These are phyloP conservation scores for Uronychia setigera DNA, from an alignment of 73 alveolate species.

Conservation along the genomic window DNA sequence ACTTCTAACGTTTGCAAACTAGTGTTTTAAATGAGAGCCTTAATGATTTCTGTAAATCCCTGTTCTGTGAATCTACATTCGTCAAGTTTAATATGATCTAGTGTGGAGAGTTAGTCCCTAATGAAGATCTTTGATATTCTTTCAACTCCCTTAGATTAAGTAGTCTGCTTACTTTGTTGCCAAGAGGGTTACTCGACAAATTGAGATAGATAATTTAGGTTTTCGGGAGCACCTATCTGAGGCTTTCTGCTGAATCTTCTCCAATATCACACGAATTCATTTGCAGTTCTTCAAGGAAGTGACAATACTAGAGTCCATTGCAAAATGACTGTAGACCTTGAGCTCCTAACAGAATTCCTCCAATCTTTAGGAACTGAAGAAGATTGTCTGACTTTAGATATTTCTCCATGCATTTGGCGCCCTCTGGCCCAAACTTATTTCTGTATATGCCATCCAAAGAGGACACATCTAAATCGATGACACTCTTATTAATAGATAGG, in stretches of 20 bases:
- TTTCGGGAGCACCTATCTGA: background rate
- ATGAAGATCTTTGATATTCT: background rate
- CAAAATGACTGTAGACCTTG: slow-evolving; percentile 14
- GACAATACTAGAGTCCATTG: background rate
- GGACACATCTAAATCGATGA: background rate
- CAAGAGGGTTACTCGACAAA: background rate
- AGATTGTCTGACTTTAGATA: background rate
- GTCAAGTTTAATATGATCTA: background rate
- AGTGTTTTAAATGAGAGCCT: background rate
- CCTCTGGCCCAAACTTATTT: slow-evolving; percentile 11
- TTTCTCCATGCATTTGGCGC: slow-evolving; percentile 14
- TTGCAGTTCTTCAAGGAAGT: background rate
- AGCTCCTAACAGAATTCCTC: slow-evolving; percentile 16
- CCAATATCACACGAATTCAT: background rate
- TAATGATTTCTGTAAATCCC: background rate
- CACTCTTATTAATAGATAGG: slow-evolving; percentile 1
- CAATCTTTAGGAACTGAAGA: slow-evolving; percentile 14
- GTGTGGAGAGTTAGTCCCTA: background rate
- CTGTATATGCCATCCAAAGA: slow-evolving; percentile 24
- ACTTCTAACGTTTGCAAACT: background rate
- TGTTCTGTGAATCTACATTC: background rate
- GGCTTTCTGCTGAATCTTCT: background rate
- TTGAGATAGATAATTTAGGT: background rate
- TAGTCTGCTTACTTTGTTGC: background rate
- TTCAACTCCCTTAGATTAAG: background rate